These are phyloP conservation scores for Neurospora tetrasperma DNA, from an alignment of 495 filamentous ascomycete genomes.

Conservation along the genomic window DNA sequence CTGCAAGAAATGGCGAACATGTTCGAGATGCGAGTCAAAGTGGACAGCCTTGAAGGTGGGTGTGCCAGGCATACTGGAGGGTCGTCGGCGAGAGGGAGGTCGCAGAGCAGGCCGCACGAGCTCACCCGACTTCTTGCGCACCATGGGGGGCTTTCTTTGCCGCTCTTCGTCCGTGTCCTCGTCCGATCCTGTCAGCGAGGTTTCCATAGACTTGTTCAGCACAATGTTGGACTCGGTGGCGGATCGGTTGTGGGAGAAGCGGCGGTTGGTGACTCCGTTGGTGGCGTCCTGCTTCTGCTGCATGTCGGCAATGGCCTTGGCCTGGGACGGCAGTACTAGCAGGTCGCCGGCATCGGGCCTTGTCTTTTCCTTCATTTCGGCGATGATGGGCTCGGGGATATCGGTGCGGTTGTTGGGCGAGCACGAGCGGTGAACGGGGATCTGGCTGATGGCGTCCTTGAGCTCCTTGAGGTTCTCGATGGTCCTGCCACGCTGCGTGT, in stretches of 20 bases:
- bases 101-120: slow-evolving; percentile 88
- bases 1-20: slow-evolving; percentile 89
- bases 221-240: slow-evolving; percentile 64
- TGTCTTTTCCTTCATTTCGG: not conserved
- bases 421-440: slow-evolving; percentile 54
- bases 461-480: slow-evolving; percentile 64
- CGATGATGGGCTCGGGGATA: slow-evolving; percentile 6
- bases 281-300: slow-evolving; percentile 26
- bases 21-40: slow-evolving; percentile 88
- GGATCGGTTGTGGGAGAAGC: slow-evolving; percentile 68
- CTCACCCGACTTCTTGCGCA: slow-evolving; percentile 97
- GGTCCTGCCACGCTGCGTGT: slow-evolving; percentile 30
- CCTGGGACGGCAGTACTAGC: slow-evolving; percentile 23
- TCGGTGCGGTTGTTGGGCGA: slow-evolving; percentile 44
- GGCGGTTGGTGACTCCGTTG: slow-evolving; percentile 17
- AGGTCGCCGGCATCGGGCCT: slow-evolving; percentile 22
- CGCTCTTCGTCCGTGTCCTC: slow-evolving; percentile 55
- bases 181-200: slow-evolving; percentile 48
- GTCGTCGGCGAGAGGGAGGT: slow-evolving; percentile 62
- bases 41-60: slow-evolving; percentile 95
- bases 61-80: slow-evolving; percentile 94
- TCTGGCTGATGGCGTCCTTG: slow-evolving; percentile 70
- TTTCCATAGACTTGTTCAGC: slow-evolving; percentile 41
- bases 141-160: slow-evolving; percentile 65
- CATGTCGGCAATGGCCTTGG: slow-evolving; percentile 26